Base-by-base conservation (phyloP, 1,284 basidiomycete species). In the Puccinia horiana region DNA sequence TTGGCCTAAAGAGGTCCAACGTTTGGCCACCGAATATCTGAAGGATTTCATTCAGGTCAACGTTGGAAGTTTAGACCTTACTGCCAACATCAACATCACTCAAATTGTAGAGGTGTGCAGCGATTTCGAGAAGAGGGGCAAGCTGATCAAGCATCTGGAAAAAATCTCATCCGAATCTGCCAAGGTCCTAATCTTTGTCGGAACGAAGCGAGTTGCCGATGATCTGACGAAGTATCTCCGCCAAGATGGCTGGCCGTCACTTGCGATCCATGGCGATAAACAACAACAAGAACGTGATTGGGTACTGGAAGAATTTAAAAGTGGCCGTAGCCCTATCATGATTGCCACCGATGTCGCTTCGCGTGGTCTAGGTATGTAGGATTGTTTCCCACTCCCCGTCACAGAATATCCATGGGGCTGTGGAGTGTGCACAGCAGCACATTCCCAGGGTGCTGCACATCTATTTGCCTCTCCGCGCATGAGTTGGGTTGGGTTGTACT, bases 1-100 rank as follows among this genome's bases (percentile, higher is more conserved):
- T 32, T 99, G 96, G 96, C 96, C 96, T 47, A 98, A 98, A 89
- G 96, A 99, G 86, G 97, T 99, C 4, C 96, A 99, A 89, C 94
- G 95, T 85, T 91, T 99, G 83, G 96, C 96, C 0, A 84, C 94
- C 92, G 97, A 98, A 88, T 99, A 98, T 90, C 89, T 98, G 86
- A 91, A 92, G 85, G 94, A 99, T 88, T 94, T 93, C 89, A 96
- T 98, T 84, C 97, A 99, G 90, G 94, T 96, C 87, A 99, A 98
- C 90, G 96, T 99, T 84, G 96, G 97, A 81, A 98, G 96, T 18
- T 94, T 96, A 92, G 97, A 99, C 85, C 91, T 99, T 81, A 95
- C 96, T 20, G 97, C 96, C 85, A 99, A 99, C 88, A 94, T 97
- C 90, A 98, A 96, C 88, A 98, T 99, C 85, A 91, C 92, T 84